These are phyloP conservation scores for Dictyostelium citrinum DNA, from an alignment of 78 protist species.

Conservation along the genomic window DNA sequence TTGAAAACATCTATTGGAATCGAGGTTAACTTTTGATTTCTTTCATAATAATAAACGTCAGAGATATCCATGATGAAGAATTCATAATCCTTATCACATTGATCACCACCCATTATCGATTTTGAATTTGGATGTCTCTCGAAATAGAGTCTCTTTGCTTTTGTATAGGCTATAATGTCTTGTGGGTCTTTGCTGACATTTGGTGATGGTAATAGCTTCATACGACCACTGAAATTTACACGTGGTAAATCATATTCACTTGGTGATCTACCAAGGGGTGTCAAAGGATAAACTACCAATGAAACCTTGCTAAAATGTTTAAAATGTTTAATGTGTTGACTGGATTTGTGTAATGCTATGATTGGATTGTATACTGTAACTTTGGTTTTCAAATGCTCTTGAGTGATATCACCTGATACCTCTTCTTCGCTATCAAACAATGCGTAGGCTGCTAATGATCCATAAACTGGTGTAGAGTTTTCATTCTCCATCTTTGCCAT, in stretches of 20 bases:
- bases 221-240: conserved; percentile 36
- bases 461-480: conserved; percentile 37
- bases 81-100: background rate
- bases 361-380: background rate
- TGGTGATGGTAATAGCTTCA: background rate
- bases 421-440: background rate
- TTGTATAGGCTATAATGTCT: background rate
- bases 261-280: conserved; percentile 43
- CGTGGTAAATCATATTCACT: conserved; percentile 29
- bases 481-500: conserved; percentile 57
- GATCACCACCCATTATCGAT: background rate
- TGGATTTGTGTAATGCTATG: background rate
- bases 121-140: conserved; percentile 16
- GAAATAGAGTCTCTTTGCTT: background rate
- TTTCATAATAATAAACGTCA: conserved; percentile 30
- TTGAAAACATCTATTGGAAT: background rate
- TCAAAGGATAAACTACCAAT: conserved; percentile 47
- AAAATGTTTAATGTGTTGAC: conserved; percentile 35
- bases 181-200: background rate
- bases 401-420: background rate
- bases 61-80: conserved; percentile 16
- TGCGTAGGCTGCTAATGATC: conserved; percentile 40
- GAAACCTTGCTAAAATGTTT: conserved; percentile 64
- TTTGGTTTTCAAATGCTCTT: background rate
- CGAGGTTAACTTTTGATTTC: background rate